A percentile compares a stretch with the other conserved stretches of the same genome.
phyloP scores from a whole-genome alignment of 2,329 filamentous ascomycete genomes.

The Arthrobotrys sphaeroides region DNA sequence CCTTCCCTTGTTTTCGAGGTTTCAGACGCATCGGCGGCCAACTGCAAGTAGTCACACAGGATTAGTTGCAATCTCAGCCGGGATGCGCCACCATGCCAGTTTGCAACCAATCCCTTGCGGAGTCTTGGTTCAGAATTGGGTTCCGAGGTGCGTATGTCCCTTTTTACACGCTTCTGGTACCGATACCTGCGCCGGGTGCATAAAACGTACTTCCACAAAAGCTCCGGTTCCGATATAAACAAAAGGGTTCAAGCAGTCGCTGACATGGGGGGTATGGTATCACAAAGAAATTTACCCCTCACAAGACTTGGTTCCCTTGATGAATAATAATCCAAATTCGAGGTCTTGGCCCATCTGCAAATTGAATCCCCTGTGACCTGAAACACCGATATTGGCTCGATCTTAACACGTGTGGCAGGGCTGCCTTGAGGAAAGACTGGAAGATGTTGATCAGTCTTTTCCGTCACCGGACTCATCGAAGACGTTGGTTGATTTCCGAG shows the following conservation, averaged over 20 bases:
- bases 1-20: background rate
- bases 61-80: background rate
- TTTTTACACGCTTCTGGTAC: background rate
- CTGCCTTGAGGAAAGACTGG: background rate
- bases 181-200: background rate
- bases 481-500: background rate
- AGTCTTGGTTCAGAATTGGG: background rate
- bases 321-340: background rate
- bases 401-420: background rate
- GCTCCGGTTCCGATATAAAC: too few relatives aligned
- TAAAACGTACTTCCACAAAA: too few relatives aligned
- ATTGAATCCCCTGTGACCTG: background rate
- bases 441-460: slow-evolving; percentile 1
- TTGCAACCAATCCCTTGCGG: background rate
- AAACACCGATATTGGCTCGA: background rate
- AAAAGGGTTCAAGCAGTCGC: too few relatives aligned
- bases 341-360: background rate
- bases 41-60: background rate
- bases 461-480: background rate
- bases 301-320: background rate
- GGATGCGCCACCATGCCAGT: slow-evolving; percentile 4
- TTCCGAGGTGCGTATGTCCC: slow-evolving; percentile 1
- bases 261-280: background rate
- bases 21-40: background rate
- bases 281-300: background rate